Conservation (phyloP, 176 grass and related monocot species). For the Urochloa ruziziensis region DNA sequence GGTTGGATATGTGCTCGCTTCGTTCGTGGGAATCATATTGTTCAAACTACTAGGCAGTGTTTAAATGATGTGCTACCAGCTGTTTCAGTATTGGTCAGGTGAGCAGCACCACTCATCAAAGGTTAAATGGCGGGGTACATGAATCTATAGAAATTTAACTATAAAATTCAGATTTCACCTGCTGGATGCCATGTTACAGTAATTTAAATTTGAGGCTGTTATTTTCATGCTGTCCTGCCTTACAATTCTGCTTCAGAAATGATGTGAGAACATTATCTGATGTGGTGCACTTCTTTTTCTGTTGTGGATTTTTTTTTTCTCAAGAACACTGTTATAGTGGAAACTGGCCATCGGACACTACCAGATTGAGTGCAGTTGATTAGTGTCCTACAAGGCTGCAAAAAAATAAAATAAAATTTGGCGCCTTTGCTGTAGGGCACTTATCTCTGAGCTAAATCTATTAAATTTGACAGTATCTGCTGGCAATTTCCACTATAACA, state of each 20-base stretch:
- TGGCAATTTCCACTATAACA: background rate
- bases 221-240: background rate
- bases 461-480: background rate
- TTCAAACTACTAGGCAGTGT: background rate
- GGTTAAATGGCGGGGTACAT: background rate
- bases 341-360: background rate
- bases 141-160: background rate
- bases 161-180: background rate
- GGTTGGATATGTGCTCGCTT: background rate
- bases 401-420: no score
- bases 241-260: background rate
- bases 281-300: background rate
- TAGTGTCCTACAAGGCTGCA: background rate
- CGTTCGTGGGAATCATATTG: background rate
- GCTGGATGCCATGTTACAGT: background rate
- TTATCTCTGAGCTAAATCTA: background rate
- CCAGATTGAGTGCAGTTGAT: background rate
- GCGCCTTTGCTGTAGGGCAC: background rate
- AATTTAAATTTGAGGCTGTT: background rate
- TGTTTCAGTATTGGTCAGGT: constrained; percentile 3
- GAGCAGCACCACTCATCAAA: background rate
- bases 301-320: background rate
- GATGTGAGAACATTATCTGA: background rate
- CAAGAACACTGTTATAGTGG: background rate
- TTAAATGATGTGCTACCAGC: background rate